Percentiles rank a stretch among this genome's conserved stretches.
phyloP scores from a whole-genome alignment of 495 filamentous ascomycete species.

The Ascodesmis nigricans region DNA sequence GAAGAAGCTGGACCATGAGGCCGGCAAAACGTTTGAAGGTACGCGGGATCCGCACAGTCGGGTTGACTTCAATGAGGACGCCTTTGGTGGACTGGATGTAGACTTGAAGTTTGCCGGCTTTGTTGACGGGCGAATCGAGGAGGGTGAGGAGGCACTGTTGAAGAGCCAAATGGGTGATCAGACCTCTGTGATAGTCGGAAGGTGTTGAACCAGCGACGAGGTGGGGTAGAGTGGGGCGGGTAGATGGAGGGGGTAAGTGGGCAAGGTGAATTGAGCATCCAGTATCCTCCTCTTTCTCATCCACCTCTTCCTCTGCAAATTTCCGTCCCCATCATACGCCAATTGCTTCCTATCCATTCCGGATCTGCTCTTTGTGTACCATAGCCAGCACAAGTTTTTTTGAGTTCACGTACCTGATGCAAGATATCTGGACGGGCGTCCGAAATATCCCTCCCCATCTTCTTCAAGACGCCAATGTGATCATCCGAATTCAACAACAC shows the following conservation, averaged over 20 bases:
- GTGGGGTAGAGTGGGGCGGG: conserved; percentile 2
- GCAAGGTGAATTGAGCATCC: too few species aligned
- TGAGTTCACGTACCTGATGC: conserved; percentile 84
- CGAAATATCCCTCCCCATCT: conserved; percentile 97
- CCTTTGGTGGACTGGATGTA: conserved; percentile 96
- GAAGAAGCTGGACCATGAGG: conserved; percentile 95
- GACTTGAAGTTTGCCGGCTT: conserved; percentile 89
- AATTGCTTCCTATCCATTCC: neutral
- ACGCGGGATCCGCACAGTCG: conserved; percentile 83
- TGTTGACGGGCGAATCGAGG: conserved; percentile 94
- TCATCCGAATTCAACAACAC: conserved; percentile 94
- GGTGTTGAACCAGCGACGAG: conserved; percentile 13
- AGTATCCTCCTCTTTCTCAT: neutral
- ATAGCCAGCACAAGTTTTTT: too few species aligned
- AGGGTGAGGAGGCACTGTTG: conserved; percentile 84
- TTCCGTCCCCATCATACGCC: neutral
- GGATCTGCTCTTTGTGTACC: too few species aligned
- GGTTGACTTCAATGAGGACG: conserved; percentile 91
- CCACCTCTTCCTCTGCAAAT: neutral
- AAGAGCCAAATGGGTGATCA: conserved; percentile 8
- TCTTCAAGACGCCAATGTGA: conserved; percentile 95
- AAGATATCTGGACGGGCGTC: conserved; percentile 95
- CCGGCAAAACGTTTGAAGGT: conserved; percentile 98
- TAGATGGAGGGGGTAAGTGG: too few species aligned
- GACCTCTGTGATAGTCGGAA: conserved; percentile 6